Percentiles rank a stretch among this genome's conserved stretches.
phyloP scores from a whole-genome alignment of 2,329 filamentous ascomycete species.

The Colletotrichum musicola region DNA sequence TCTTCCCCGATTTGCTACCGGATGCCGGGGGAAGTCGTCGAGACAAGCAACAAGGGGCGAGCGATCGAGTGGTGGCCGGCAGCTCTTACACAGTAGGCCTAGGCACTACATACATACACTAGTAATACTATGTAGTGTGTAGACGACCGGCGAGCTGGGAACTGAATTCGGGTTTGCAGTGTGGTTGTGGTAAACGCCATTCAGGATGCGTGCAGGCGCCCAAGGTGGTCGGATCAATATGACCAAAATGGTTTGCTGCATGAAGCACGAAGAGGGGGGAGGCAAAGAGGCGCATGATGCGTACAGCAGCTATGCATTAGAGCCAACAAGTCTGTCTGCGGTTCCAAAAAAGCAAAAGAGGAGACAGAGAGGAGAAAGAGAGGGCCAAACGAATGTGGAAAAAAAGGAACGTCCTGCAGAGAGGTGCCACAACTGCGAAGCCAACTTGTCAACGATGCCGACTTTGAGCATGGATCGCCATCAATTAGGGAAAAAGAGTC shows the following conservation, averaged over 20 bases:
- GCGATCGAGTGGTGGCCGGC: neutral
- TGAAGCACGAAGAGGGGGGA: conserved; percentile 12
- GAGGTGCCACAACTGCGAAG: conserved; percentile 17
- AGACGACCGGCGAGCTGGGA: conserved; percentile 18
- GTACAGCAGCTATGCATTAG: neutral
- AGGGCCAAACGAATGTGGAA: neutral
- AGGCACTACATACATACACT: no score
- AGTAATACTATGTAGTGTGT: neutral
- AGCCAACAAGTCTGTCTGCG: conserved; percentile 20
- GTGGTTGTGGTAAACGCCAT: neutral
- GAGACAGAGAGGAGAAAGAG: neutral
- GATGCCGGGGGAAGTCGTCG: conserved; percentile 5
- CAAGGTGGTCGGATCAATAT: conserved; percentile 4
- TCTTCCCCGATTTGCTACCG: conserved; percentile 36
- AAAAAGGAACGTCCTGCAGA: neutral
- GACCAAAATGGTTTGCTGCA: conserved; percentile 22
- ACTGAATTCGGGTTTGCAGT: conserved; percentile 13
- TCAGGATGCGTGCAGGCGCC: conserved; percentile 2
- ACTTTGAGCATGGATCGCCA: neutral
- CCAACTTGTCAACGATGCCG: neutral
- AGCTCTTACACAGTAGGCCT: no score
- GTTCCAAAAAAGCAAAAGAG: neutral
- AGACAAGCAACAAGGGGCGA: conserved; percentile 9
- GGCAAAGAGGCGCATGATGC: conserved; percentile 12
- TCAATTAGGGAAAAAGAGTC: conserved; percentile 9